These are phyloP conservation scores for Lipomyces mesembrius DNA, from an alignment of 805 yeast species.

Conservation along the genomic window DNA sequence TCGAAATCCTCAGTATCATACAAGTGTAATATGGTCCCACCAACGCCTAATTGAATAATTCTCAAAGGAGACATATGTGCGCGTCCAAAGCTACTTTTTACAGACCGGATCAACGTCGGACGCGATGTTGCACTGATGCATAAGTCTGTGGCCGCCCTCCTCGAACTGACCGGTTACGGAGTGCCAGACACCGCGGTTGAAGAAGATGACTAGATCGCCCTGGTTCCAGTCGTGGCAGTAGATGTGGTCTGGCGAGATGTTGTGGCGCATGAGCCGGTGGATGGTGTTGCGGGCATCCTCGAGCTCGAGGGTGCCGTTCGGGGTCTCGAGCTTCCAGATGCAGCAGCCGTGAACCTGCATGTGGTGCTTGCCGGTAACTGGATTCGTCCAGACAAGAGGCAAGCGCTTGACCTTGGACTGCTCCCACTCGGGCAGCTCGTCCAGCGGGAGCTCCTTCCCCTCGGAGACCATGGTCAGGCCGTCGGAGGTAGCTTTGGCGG, in stretches of 20 bases:
- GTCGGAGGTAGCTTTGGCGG: slow-evolving; percentile 80
- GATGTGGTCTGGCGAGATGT: slow-evolving; percentile 71
- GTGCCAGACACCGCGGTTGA: slow-evolving; percentile 89
- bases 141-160: slow-evolving; percentile 75
- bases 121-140: slow-evolving; percentile 95
- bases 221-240: slow-evolving; percentile 82
- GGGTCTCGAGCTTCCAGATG: slow-evolving; percentile 63
- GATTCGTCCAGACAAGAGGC: slow-evolving; percentile 93
- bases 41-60: not conserved
- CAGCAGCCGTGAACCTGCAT: slow-evolving; percentile 90
- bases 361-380: slow-evolving; percentile 80
- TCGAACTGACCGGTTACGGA: slow-evolving; percentile 89
- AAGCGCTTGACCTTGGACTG: slow-evolving; percentile 72
- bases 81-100: slow-evolving; percentile 13
- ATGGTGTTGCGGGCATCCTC: slow-evolving; percentile 75
- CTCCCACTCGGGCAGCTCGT: slow-evolving; percentile 83
- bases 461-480: slow-evolving; percentile 87
- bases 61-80: not conserved
- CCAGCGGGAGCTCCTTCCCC: slow-evolving; percentile 68
- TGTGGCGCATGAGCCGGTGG: slow-evolving; percentile 81
- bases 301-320: slow-evolving; percentile 64
- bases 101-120: slow-evolving; percentile 47
- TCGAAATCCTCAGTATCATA: not conserved
- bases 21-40: not conserved
- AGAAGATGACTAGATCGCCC: slow-evolving; percentile 86